These are phyloP conservation scores for Pseudocercospora musae DNA, from an alignment of 2,329 filamentous ascomycete species.

Conservation along the genomic window DNA sequence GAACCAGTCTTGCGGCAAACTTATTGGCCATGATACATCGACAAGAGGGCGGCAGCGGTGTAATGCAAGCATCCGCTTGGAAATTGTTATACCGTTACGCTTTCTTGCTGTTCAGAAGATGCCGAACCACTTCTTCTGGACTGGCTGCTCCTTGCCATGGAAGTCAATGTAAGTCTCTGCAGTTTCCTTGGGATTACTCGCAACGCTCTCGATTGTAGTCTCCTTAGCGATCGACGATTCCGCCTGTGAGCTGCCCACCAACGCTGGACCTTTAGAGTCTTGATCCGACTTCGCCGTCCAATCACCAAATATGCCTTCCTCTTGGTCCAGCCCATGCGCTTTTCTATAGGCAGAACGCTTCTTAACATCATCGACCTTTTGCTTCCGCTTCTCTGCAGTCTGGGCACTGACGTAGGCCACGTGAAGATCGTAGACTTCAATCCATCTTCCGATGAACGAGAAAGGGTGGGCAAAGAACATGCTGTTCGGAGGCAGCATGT, in stretches of 20 bases:
- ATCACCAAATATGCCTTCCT: slow-evolving; percentile 47
- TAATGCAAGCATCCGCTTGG: not conserved
- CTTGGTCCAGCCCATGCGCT: slow-evolving; percentile 74
- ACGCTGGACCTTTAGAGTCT: slow-evolving; percentile 34
- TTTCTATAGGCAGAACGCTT: slow-evolving; percentile 83
- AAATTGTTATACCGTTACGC: not conserved
- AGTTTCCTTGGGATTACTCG: slow-evolving; percentile 29
- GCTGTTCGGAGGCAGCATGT: slow-evolving; percentile 70
- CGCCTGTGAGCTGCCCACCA: slow-evolving; percentile 37
- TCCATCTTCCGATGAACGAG: slow-evolving; percentile 60
- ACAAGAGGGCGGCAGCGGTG: not conserved
- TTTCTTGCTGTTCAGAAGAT: slow-evolving; percentile 56
- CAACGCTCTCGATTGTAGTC: slow-evolving; percentile 15
- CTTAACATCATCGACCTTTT: slow-evolving; percentile 76
- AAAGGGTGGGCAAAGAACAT: slow-evolving; percentile 69
- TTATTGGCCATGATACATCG: not conserved
- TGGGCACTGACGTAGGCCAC: slow-evolving; percentile 66
- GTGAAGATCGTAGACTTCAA: slow-evolving; percentile 74
- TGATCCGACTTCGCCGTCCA: slow-evolving; percentile 43
- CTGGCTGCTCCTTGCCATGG: slow-evolving; percentile 50
- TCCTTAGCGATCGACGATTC: slow-evolving; percentile 2
- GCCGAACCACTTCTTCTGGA: slow-evolving; percentile 75
- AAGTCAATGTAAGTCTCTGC: slow-evolving; percentile 41
- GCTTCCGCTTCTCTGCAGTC: slow-evolving; percentile 68
- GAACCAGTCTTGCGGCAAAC: not conserved